Conservation (phyloP, 768 basidiomycete genomes). For the Tylopilus subfusipes region DNA sequence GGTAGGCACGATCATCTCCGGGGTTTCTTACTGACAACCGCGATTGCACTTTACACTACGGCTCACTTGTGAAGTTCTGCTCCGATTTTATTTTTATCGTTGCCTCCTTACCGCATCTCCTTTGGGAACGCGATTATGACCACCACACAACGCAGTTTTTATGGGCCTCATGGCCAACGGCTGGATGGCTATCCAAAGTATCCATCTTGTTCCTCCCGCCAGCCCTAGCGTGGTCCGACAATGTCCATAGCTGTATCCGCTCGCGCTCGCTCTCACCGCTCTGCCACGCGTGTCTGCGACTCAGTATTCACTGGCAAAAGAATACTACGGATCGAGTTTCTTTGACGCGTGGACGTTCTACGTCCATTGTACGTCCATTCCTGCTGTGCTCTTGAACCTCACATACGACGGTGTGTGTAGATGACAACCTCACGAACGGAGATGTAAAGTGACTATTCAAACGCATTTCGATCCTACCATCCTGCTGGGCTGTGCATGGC, state of each 20-base stretch:
- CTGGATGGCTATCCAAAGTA: not conserved
- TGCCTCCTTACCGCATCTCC: not conserved
- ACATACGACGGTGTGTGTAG: conserved; percentile 29
- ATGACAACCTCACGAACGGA: conserved; percentile 69
- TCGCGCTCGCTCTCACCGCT: conserved; percentile 7
- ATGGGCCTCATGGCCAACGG: not conserved
- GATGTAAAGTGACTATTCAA: conserved; percentile 44
- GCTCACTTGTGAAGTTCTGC: not conserved
- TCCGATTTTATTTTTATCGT: not conserved
- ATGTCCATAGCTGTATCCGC: conserved; percentile 10
- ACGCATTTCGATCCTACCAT: not conserved
- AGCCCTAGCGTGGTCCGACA: not conserved
- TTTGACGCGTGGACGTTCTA: conserved; percentile 71
- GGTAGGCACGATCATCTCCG: not conserved
- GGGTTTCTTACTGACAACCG: conserved; percentile 3
- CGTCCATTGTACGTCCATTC: conserved; percentile 42
- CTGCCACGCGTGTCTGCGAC: conserved; percentile 22
- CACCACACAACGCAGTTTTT: conserved; percentile 5
- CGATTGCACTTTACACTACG: not conserved
- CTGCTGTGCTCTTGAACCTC: not conserved
- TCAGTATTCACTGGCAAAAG: conserved; percentile 51
- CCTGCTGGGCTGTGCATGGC: conserved; percentile 20
- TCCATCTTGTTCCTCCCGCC: not conserved
- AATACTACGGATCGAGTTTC: conserved; percentile 59
- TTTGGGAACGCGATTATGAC: not conserved